Evolutionary conservation across 1,139 yeast genomes (phyloP).

Genomic region (Maudiozyma humilis): DNA sequence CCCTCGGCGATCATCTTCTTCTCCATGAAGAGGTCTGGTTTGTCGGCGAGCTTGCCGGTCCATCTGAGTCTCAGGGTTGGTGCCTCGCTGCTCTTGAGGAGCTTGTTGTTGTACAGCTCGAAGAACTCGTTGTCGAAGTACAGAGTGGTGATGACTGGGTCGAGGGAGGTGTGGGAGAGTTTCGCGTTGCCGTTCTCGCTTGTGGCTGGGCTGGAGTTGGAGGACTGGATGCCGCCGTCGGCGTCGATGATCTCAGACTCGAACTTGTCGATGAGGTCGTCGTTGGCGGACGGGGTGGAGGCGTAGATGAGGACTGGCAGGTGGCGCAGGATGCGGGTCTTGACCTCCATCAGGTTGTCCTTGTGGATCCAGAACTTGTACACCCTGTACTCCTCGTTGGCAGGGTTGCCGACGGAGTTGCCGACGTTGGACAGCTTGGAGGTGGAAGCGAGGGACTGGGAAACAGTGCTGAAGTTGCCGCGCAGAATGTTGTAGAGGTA

Average conservation of each 20-base stretch:
- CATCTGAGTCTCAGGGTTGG: constrained; percentile 80
- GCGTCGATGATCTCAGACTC: constrained; percentile 34
- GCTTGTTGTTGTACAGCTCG: constrained; percentile 77
- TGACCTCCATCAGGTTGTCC: constrained; percentile 93
- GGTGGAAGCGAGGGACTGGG: constrained; percentile 28
- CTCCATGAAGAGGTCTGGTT: constrained; percentile 73
- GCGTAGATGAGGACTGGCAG: constrained; percentile 84
- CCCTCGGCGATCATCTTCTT: constrained; percentile 61
- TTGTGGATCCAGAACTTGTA: constrained; percentile 95
- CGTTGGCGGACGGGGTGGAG: constrained; percentile 32
- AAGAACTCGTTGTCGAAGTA: constrained; percentile 82
- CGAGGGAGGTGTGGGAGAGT: constrained; percentile 43
- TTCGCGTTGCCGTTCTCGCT: constrained; percentile 21
- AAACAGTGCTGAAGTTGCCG: constrained; percentile 24
- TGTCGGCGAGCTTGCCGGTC: constrained; percentile 74
- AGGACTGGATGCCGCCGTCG: constrained; percentile 28
- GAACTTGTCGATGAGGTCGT: constrained; percentile 24
- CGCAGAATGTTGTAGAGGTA: constrained; percentile 73
- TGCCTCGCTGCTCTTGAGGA: constrained; percentile 60
- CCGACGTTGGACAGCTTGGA: constrained; percentile 26
- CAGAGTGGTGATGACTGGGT: constrained; percentile 77
- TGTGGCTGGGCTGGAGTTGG: constrained; percentile 18
- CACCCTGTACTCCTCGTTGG: constrained; percentile 55
- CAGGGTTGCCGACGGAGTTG: constrained; percentile 15
- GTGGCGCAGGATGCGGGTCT: constrained; percentile 85